These are phyloP conservation scores for Fraxinus albicans DNA, from an alignment of 305 asterid species.

Conservation along the genomic window DNA sequence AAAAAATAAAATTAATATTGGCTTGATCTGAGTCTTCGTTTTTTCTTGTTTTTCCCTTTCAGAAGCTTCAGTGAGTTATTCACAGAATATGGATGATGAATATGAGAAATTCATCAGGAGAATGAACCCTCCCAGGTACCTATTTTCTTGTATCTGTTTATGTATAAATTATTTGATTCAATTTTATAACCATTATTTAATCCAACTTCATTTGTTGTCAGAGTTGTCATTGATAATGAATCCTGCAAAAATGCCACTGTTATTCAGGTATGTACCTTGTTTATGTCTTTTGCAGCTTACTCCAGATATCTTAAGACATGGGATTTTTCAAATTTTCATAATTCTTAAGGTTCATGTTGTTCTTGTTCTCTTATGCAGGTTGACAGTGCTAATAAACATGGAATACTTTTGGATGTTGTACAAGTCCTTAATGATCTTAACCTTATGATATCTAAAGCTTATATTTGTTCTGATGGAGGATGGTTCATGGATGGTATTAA, in stretches of 20 bases:
- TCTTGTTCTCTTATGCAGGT: constrained; percentile 45
- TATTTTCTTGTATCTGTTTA: neutral
- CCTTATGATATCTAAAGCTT: constrained; percentile 75
- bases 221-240: constrained; percentile 85
- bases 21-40: constrained; percentile 27
- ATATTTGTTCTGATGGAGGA: constrained; percentile 94
- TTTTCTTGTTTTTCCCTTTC: constrained; percentile 21
- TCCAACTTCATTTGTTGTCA: constrained; percentile 26
- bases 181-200: neutral
- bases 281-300: constrained; percentile 17
- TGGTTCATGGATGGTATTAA: constrained; percentile 98
- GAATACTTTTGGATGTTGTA: constrained; percentile 89
- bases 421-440: constrained; percentile 93
- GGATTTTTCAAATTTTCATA: neutral
- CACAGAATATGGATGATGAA: constrained; percentile 86
- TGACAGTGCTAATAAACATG: constrained; percentile 92
- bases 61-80: constrained; percentile 62
- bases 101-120: constrained; percentile 84
- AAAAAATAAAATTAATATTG: constrained; percentile 9
- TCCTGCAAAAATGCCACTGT: constrained; percentile 90
- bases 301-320: neutral
- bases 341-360: neutral
- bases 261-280: constrained; percentile 52
- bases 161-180: neutral
- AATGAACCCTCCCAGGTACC: constrained; percentile 96